Conservation (phyloP, 1,139 yeast genomes). For the Pichia terricola region DNA sequence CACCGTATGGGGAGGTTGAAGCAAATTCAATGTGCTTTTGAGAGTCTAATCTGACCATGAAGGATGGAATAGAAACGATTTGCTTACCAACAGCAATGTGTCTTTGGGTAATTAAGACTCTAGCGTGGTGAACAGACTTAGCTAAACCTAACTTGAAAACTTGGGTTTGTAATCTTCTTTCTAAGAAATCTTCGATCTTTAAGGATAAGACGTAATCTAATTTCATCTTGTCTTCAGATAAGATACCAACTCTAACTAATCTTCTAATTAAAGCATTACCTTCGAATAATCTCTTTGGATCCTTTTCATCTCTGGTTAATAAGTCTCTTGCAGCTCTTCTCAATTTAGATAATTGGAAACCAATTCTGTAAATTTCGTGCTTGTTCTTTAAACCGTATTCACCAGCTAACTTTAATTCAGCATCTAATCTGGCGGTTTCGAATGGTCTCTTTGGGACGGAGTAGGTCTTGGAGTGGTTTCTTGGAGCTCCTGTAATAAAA, state of each 20-base stretch:
- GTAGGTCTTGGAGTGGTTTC: conserved; percentile 99
- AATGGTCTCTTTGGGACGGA: conserved; percentile 98
- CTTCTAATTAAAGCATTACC: conserved; percentile 99
- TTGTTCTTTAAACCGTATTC: conserved; percentile 99
- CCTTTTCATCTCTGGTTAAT: conserved; percentile 99
- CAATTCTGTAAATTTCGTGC: conserved; percentile 99
- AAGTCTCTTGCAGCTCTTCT: conserved; percentile 99
- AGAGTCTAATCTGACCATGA: conserved; percentile 99
- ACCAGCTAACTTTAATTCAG: conserved; percentile 98
- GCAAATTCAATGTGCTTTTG: conserved; percentile 99
- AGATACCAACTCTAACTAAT: conserved; percentile 97
- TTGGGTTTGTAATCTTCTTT: conserved; percentile 99
- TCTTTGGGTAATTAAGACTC: conserved; percentile 97
- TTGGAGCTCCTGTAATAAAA: conserved; percentile 68
- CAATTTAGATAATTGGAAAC: conserved; percentile 97
- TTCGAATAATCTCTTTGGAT: conserved; percentile 99
- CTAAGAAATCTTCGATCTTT: conserved; percentile 98
- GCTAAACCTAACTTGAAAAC: conserved; percentile 99
- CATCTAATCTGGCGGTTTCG: conserved; percentile 98
- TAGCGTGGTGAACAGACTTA: conserved; percentile 99
- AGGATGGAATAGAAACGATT: conserved; percentile 96
- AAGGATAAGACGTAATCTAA: conserved; percentile 99
- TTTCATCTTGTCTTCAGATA: conserved; percentile 99
- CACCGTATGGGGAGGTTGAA: conserved; percentile 99
- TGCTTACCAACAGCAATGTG: conserved; percentile 99